Evolutionary conservation across 2,329 filamentous ascomycete genomes (phyloP).

Genomic region (Aquanectria penicillioides): DNA sequence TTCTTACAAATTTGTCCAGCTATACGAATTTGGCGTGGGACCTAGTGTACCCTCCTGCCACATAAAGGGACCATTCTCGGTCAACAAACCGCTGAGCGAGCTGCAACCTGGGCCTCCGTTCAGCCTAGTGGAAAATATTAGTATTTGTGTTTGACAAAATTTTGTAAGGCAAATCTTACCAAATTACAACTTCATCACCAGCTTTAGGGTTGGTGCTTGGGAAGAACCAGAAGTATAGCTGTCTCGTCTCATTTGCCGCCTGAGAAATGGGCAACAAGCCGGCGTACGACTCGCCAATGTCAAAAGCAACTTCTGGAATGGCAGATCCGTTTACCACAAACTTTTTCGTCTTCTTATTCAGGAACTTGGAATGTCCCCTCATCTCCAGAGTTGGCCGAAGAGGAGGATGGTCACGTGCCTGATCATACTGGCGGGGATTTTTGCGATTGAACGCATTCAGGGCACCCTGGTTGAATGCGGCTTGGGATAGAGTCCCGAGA

Average conservation of each 20-base stretch:
- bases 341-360: constrained; percentile 41
- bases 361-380: constrained; percentile 30
- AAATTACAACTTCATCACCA: constrained; percentile 70
- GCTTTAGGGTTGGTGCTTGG: constrained; percentile 62
- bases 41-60: constrained; percentile 77
- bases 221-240: constrained; percentile 76
- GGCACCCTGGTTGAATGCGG: constrained; percentile 36
- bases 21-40: constrained; percentile 73
- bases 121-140: constrained; percentile 67
- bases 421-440: constrained; percentile 20
- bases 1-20: constrained; percentile 74
- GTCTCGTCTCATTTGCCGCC: constrained; percentile 56
- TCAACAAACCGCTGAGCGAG: constrained; percentile 59
- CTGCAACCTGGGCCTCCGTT: constrained; percentile 41
- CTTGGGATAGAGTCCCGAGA: constrained; percentile 35
- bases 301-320: constrained; percentile 76
- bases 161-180: constrained; percentile 41
- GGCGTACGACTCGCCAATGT: constrained; percentile 74
- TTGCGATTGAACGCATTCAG: constrained; percentile 32
- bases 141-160: not conserved
- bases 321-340: constrained; percentile 71
- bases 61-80: constrained; percentile 80
- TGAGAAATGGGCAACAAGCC: constrained; percentile 68
- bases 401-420: constrained; percentile 16
- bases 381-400: constrained; percentile 17